phyloP scores from a whole-genome alignment of 2,329 filamentous ascomycete genomes.

The Metarhizium anisopliae region DNA sequence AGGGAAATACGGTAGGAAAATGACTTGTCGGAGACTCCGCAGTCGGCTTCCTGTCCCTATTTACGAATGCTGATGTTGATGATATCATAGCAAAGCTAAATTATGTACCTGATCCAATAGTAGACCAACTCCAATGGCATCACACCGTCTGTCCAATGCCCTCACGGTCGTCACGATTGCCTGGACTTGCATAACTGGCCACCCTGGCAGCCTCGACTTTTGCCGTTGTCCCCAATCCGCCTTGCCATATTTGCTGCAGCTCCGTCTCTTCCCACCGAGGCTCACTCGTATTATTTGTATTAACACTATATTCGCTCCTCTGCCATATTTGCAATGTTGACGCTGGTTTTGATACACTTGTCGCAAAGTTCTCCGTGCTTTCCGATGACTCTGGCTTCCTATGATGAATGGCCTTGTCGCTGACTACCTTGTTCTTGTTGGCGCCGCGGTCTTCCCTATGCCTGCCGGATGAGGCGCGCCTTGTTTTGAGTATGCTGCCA shows the following conservation, averaged over 20 bases:
- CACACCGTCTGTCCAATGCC: not conserved
- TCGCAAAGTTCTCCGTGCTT: conserved; percentile 1
- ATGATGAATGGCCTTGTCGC: not conserved
- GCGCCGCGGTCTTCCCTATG: not conserved
- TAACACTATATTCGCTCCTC: conserved; percentile 4
- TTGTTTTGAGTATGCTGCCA: not conserved
- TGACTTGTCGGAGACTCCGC: no score
- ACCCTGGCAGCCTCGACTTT: not conserved
- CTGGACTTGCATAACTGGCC: not conserved
- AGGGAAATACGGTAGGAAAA: no score
- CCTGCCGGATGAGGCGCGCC: not conserved
- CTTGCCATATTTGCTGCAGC: not conserved
- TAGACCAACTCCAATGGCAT: not conserved
- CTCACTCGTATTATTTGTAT: not conserved
- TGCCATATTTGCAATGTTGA: conserved; percentile 5
- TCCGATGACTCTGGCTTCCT: not conserved
- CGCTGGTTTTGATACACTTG: not conserved
- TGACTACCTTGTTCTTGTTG: not conserved
- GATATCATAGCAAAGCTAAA: no score
- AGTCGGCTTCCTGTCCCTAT: no score
- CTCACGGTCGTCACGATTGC: not conserved
- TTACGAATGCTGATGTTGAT: no score
- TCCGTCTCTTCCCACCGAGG: not conserved
- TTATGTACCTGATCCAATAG: no score
- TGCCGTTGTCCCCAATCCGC: conserved; percentile 2